Conservation (phyloP, 1,139 yeast genomes). For the Kodamaea suecica region DNA sequence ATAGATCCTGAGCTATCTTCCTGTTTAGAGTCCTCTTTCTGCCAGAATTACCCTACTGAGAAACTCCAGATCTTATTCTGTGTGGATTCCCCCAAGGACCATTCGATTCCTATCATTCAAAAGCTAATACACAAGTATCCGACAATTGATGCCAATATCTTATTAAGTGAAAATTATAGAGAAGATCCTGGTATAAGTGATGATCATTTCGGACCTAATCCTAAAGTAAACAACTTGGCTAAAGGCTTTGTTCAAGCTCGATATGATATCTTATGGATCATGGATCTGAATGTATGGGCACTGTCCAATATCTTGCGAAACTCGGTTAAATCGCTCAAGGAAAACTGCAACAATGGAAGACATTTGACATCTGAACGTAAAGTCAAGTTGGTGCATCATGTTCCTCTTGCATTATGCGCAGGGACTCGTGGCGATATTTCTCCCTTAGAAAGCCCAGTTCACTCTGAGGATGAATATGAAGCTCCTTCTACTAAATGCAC, state of each 20-base stretch:
- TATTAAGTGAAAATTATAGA: slow-evolving; percentile 44
- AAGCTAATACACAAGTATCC: slow-evolving; percentile 54
- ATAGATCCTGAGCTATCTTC: slow-evolving; percentile 70
- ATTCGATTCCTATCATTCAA: slow-evolving; percentile 59
- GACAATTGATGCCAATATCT: slow-evolving; percentile 53
- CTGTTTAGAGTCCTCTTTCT: slow-evolving; percentile 67
- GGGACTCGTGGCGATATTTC: slow-evolving; percentile 4
- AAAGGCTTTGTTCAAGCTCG: slow-evolving; percentile 71
- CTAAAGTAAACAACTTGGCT: slow-evolving; percentile 80
- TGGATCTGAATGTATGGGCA: slow-evolving; percentile 87
- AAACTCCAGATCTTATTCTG: slow-evolving; percentile 73
- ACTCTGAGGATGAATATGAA: slow-evolving; percentile 2
- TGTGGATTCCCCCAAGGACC: slow-evolving; percentile 61
- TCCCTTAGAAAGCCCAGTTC: slow-evolving; percentile 1
- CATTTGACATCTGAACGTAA: slow-evolving; percentile 25
- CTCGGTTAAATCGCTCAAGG: slow-evolving; percentile 55
- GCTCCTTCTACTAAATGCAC: slow-evolving; percentile 6
- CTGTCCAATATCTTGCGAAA: slow-evolving; percentile 62
- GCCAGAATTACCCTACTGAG: slow-evolving; percentile 60
- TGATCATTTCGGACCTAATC: slow-evolving; percentile 77
- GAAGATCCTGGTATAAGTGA: slow-evolving; percentile 20
- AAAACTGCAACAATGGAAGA: slow-evolving; percentile 47
- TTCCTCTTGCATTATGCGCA: slow-evolving; percentile 60
- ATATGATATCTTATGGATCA: slow-evolving; percentile 78
- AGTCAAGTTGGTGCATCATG: slow-evolving; percentile 77